A percentile compares a stretch with the other conserved stretches of the same genome.
These are phyloP conservation scores for Salix arbutifolia DNA, from an alignment of 345 rosid species.

Conservation along the genomic window DNA sequence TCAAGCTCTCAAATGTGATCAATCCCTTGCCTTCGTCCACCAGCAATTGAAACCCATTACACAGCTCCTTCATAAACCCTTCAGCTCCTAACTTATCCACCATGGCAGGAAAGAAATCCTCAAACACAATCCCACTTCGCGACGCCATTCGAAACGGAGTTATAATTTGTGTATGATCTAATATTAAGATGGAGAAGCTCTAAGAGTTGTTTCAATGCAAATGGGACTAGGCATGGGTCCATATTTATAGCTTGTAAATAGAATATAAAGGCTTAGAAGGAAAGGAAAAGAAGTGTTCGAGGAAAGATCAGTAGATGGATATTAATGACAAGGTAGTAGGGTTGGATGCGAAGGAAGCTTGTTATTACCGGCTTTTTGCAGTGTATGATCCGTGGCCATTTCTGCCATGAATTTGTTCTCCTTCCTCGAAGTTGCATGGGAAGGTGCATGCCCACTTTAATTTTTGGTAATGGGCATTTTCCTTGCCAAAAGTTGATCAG, in stretches of 20 bases:
- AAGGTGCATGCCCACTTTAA: constrained; percentile 12
- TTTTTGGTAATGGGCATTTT: neutral
- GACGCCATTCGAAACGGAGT: constrained; percentile 17
- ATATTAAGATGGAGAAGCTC: no score
- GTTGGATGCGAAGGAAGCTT: neutral
- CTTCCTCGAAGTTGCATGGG: constrained; percentile 53
- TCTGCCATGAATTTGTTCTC: constrained; percentile 1
- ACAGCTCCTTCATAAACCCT: constrained; percentile 55
- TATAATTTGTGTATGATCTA: no score
- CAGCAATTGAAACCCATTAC: constrained; percentile 49
- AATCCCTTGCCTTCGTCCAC: constrained; percentile 41
- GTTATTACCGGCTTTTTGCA: constrained; percentile 6
- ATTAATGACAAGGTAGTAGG: constrained; percentile 29
- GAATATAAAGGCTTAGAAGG: neutral
- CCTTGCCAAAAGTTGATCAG: neutral
- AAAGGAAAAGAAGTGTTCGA: constrained; percentile 9
- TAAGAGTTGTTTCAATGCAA: neutral
- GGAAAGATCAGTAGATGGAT: constrained; percentile 7
- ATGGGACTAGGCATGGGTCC: neutral
- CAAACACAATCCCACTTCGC: constrained; percentile 35
- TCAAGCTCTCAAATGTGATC: constrained; percentile 55
- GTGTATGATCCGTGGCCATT: constrained; percentile 7
- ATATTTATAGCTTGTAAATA: constrained; percentile 10
- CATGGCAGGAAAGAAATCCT: constrained; percentile 58
- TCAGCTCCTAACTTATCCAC: constrained; percentile 47